Evolutionary conservation across 345 rosid species (phyloP).

Genomic region (Jatropha curcas): DNA sequence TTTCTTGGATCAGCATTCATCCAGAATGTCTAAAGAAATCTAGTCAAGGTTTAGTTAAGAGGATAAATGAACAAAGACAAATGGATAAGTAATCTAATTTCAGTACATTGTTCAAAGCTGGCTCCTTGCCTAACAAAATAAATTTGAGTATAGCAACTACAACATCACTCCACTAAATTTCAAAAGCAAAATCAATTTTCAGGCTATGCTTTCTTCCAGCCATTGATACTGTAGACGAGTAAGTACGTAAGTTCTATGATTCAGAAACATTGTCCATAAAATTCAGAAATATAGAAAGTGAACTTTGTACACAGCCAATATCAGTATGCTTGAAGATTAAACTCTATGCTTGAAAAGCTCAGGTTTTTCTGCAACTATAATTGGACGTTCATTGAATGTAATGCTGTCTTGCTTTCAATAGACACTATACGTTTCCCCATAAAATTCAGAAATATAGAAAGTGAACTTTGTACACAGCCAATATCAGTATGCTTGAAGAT

Average conservation of each 20-base stretch:
- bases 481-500: not conserved
- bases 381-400: not conserved
- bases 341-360: not conserved
- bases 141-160: not conserved
- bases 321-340: not conserved
- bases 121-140: not conserved
- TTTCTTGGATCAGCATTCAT: too few relatives aligned
- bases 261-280: not conserved
- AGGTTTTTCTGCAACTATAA: not conserved
- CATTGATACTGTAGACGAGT: not conserved
- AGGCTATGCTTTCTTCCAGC: constrained; percentile 1
- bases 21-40: too few relatives aligned
- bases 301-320: constrained; percentile 5
- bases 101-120: not conserved
- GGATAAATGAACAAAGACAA: too few relatives aligned
- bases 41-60: too few relatives aligned
- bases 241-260: not conserved
- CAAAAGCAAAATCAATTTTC: not conserved
- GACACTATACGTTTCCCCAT: not conserved
- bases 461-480: too few relatives aligned
- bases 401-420: not conserved
- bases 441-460: too few relatives aligned
- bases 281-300: not conserved
- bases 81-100: too few relatives aligned
- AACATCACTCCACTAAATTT: not conserved